phyloP scores from a whole-genome alignment of 2,329 filamentous ascomycete species.

The Emmonsiellopsis sp. region DNA sequence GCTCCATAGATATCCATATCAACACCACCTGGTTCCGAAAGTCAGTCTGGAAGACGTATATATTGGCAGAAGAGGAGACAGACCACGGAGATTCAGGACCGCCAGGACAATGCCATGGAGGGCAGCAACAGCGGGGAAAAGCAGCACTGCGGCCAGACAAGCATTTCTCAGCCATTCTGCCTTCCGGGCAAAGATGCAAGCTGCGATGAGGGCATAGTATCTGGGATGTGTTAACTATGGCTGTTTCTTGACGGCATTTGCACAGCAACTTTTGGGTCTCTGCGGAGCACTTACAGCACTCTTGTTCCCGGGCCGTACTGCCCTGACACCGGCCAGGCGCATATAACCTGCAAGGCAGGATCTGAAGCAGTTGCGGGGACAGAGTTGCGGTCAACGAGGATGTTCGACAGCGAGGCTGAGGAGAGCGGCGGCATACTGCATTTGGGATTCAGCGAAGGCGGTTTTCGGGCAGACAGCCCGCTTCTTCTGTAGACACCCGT shows the following conservation, averaged over 20 bases:
- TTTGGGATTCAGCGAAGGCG: neutral
- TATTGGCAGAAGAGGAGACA: slow-evolving; percentile 17
- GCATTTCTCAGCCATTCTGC: slow-evolving; percentile 54
- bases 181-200: slow-evolving; percentile 55
- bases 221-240: slow-evolving; percentile 21
- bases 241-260: too few species aligned
- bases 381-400: slow-evolving; percentile 10
- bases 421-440: slow-evolving; percentile 28
- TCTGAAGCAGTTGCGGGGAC: slow-evolving; percentile 17
- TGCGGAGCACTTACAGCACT: slow-evolving; percentile 25
- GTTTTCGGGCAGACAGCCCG: too few species aligned
- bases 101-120: slow-evolving; percentile 56
- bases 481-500: too few species aligned
- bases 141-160: slow-evolving; percentile 53
- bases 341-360: slow-evolving; percentile 26
- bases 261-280: neutral
- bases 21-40: slow-evolving; percentile 43
- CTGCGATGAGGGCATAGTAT: slow-evolving; percentile 56
- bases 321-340: slow-evolving; percentile 36
- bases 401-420: slow-evolving; percentile 20
- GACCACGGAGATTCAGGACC: slow-evolving; percentile 50
- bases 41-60: neutral
- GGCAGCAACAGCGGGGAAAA: slow-evolving; percentile 56
- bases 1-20: slow-evolving; percentile 62
- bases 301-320: slow-evolving; percentile 35